phyloP scores from a whole-genome alignment of 257 asterid genomes.

The Cordia subcordata region DNA sequence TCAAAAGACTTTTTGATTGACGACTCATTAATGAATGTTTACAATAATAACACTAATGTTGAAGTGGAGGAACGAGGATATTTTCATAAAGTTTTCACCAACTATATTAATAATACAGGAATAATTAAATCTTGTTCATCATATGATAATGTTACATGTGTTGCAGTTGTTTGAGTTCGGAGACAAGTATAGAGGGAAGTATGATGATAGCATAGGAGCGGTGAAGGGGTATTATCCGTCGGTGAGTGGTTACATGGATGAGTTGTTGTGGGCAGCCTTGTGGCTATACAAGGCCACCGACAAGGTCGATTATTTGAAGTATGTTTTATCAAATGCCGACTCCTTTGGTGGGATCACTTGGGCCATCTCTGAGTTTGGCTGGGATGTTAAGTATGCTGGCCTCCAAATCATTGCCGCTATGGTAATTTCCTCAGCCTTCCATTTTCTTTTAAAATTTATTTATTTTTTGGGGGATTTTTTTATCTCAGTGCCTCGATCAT shows the following conservation, averaged over 20 bases:
- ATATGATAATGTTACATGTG: no score
- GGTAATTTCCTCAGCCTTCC: constrained; percentile 31
- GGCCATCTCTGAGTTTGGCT: constrained; percentile 81
- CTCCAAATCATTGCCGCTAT: constrained; percentile 62
- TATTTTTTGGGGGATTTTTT: no score
- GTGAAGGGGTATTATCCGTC: constrained; percentile 82
- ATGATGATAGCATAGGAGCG: constrained; percentile 60
- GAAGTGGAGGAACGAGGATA: no score
- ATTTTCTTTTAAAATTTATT: no score
- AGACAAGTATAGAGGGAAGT: constrained; percentile 69
- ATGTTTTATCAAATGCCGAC: constrained; percentile 46
- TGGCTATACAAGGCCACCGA: constrained; percentile 91
- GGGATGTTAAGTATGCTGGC: constrained; percentile 96
- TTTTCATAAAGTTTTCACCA: no score
- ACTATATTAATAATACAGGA: no score
- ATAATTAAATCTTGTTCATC: no score
- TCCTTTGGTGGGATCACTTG: constrained; percentile 83
- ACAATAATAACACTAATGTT: no score
- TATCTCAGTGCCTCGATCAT: no score
- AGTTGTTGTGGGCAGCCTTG: constrained; percentile 90
- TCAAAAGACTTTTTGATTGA: no score
- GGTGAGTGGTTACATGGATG: constrained; percentile 84
- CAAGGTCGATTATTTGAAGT: constrained; percentile 41
- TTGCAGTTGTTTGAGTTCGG: constrained; percentile 84
- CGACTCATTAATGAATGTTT: no score